Base-by-base conservation (phyloP, 306 rosid genomes). In the Sindora glabra region DNA sequence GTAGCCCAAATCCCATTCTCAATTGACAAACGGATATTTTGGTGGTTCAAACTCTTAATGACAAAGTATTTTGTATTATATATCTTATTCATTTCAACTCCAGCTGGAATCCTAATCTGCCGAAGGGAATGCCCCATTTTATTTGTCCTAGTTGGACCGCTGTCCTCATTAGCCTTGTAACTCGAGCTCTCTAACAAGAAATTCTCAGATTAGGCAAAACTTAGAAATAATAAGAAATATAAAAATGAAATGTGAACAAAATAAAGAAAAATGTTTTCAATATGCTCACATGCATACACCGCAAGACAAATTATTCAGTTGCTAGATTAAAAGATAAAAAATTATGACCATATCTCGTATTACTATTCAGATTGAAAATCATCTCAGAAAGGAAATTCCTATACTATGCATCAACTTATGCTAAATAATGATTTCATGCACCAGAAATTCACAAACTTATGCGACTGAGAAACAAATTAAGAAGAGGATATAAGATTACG, bases 1-100 rank as follows among this genome's bases (percentile, higher is more conserved):
- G 95, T 87, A n/a, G 95, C 91, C 95, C 95, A 87, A 70, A 87
- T 79, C 79, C 91, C 91, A 77, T 78, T 87, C 77, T 81, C 86
- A 14, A 83, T 46, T 0, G 95, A 87, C 41, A 81, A 62, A 22
- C 47, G 75, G 49, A 86, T 79, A 61, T 87, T 87, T 41, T 87
- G 82, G 47, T 64, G 86, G 51, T 65, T 83, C 70, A 87, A 77
- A 77, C 91, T 87, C 85, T 87, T 87, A 67, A 87, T 81, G 76
- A 87, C 46, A 62, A 81, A 87, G 65, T 81, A 87, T 62, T 83
- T 76, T 10, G 77, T 67, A 48, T 57, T 64, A 26, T 71, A 62
- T 39, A 70, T 41, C 47, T 72, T 80, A 30, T 41, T 71, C 87
- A 63, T 73, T 65, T 55, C 77, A 40, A 42, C 73, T 64, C 67